phyloP scores from a whole-genome alignment of 495 filamentous ascomycete genomes.

The Ascodesmis nigricans region DNA sequence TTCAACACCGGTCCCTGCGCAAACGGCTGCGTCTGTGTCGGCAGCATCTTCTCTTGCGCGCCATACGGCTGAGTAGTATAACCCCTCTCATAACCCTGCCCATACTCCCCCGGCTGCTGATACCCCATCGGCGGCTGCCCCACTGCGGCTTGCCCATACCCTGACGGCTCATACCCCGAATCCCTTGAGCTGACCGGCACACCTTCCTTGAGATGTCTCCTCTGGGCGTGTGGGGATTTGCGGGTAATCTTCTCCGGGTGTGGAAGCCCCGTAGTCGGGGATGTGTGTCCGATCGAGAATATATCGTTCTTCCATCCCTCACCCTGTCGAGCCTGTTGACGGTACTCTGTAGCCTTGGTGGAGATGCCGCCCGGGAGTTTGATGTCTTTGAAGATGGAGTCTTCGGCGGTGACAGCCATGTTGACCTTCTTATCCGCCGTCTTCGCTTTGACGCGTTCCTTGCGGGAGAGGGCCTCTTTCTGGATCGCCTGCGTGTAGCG shows the following conservation, averaged over 20 bases:
- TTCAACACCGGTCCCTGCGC: too few species aligned
- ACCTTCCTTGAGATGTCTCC: conserved; percentile 4
- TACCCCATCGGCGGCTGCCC: too few species aligned
- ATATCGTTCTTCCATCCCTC: conserved; percentile 89
- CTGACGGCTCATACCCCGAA: too few species aligned
- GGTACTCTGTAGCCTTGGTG: conserved; percentile 87
- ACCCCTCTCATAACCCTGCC: too few species aligned
- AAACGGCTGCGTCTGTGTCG: too few species aligned
- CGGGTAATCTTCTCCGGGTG: conserved; percentile 38
- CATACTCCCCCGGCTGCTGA: not conserved
- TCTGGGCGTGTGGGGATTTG: conserved; percentile 29
- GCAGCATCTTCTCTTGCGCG: too few species aligned
- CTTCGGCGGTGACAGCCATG: conserved; percentile 67
- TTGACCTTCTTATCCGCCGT: conserved; percentile 60
- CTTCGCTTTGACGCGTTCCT: conserved; percentile 42
- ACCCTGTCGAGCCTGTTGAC: conserved; percentile 64
- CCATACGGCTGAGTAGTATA: too few species aligned
- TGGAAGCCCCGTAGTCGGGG: conserved; percentile 49
- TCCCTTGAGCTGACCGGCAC: conserved; percentile 1
- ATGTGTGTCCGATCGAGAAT: conserved; percentile 68
- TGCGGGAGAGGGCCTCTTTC: conserved; percentile 46
- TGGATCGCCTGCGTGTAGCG: conserved; percentile 62
- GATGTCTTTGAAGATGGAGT: conserved; percentile 76
- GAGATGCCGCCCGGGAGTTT: conserved; percentile 76
- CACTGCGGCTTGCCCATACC: too few species aligned